Evolutionary conservation across 306 rosid genomes (phyloP), one percentile per base, ranked within the genome.

Genomic region (Hylodesmum podocarpum): DNA sequence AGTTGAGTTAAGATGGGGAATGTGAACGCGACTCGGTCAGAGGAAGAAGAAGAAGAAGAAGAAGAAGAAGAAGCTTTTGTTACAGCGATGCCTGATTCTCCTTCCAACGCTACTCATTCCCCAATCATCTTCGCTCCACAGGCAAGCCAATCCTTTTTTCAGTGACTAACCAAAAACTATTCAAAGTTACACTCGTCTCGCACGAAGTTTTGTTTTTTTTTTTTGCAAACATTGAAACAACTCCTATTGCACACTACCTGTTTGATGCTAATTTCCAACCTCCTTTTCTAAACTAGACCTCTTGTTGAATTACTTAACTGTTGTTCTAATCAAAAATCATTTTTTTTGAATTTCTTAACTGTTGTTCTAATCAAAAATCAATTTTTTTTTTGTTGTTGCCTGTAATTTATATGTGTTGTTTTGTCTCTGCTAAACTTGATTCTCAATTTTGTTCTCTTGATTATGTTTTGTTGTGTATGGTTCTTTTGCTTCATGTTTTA

Each of bases 71-170:
- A 89, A 61, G 82, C 68, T 24, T 24, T 4, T 24, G 37, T 27
- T 6, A n/a, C 15, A n/a, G 12, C 28, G 4, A 27, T 90, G 91
- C 89, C 94, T 41, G 93, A 88, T 55, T 88, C 96, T 8, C 93
- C 97, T 63, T 89, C 93, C 14, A 79, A 90, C 34, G 89, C 91
- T 59, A 87, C 91, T 65, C 97, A 87, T 53, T 92, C 94, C 24
- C 97, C 97, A 41, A 71, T 92, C 87, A 84, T 92, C 80, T 92
- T 92, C 84, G 81, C 97, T 87, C 97, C 97, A 7, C 94, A 92
- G 84, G 97, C 89, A 86, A 85, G 86, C 13, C 43, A 7, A 37
- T 78, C 68, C n/a, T 31, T 29, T 24, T 5, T 41, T 22, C 70
- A 1, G 13, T 11, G 6, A 33, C n/a, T n/a, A n/a, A n/a, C n/a